These are phyloP conservation scores for Boletellus deceptivus DNA, from an alignment of 1,284 basidiomycete species.

Conservation along the genomic window DNA sequence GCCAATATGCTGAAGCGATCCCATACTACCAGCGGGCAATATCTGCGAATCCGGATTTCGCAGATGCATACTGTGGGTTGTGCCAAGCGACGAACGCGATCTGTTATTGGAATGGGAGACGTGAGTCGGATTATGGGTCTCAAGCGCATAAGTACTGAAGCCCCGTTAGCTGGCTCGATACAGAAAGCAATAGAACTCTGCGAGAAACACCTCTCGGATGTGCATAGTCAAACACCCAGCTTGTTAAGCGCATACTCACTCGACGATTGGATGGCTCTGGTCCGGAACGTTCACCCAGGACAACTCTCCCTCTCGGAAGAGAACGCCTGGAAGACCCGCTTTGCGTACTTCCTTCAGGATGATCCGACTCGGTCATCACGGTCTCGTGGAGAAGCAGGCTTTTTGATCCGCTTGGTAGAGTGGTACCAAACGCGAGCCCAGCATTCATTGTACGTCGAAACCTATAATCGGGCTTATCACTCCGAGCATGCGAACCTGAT, in stretches of 20 bases:
- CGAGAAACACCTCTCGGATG: slow-evolving; percentile 45
- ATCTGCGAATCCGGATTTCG: slow-evolving; percentile 49
- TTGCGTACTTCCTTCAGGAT: slow-evolving; percentile 38
- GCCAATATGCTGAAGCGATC: slow-evolving; percentile 51
- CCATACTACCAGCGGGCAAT: slow-evolving; percentile 55
- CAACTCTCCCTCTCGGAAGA: slow-evolving; percentile 31
- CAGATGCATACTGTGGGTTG: slow-evolving; percentile 58
- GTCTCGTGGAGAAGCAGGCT: slow-evolving; percentile 47
- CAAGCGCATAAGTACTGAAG: slow-evolving; percentile 19
- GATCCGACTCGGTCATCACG: slow-evolving; percentile 26
- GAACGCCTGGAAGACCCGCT: slow-evolving; percentile 38
- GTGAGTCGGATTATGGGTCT: slow-evolving; percentile 22
- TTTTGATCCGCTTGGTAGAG: slow-evolving; percentile 54
- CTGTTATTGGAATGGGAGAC: slow-evolving; percentile 56
- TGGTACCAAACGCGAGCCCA: slow-evolving; percentile 49
- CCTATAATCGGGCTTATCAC: slow-evolving; percentile 35
- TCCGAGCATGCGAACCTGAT: slow-evolving; percentile 16
- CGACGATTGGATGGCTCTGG: slow-evolving; percentile 46
- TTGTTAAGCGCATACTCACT: slow-evolving; percentile 37
- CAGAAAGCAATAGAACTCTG: slow-evolving; percentile 46
- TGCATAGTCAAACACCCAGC: slow-evolving; percentile 40
- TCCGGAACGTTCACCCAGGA: slow-evolving; percentile 35
- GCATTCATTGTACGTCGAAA: slow-evolving; percentile 49
- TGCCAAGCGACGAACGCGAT: slow-evolving; percentile 52
- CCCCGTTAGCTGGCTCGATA: slow-evolving; percentile 42